These are phyloP conservation scores for Mycena galopus DNA, from an alignment of 768 basidiomycete genomes.

Conservation along the genomic window DNA sequence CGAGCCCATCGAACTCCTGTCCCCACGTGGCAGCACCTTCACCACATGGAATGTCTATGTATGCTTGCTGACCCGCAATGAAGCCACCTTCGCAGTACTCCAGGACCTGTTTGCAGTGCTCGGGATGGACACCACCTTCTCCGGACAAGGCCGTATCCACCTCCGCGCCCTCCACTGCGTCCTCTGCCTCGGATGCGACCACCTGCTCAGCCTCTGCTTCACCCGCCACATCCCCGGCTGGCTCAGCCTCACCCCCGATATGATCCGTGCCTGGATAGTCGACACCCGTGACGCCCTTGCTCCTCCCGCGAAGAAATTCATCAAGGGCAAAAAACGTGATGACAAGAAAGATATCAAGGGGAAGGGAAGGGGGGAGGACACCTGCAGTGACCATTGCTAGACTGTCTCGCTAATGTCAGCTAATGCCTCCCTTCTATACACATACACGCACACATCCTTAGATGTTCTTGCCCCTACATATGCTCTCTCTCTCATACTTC, in stretches of 20 bases:
- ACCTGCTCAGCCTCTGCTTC: slow-evolving; percentile 16
- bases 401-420: no score
- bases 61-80: background rate
- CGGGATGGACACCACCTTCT: no score
- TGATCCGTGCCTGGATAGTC: background rate
- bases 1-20: no score
- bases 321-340: no score
- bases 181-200: slow-evolving; percentile 12
- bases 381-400: no score
- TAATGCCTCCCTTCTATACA: no score
- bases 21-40: background rate
- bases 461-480: no score
- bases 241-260: slow-evolving; percentile 16
- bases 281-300: background rate
- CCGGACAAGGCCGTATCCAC: no score
- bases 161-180: background rate
- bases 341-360: background rate
- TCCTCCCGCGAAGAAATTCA: background rate
- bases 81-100: background rate
- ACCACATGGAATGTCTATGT: slow-evolving; percentile 11
- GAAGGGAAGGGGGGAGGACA: background rate
- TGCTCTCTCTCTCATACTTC: no score
- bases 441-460: no score
- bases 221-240: no score
- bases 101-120: background rate